Conservation (phyloP, 139 green algal genomes). For the Chlamydomonas sphaeroides region DNA sequence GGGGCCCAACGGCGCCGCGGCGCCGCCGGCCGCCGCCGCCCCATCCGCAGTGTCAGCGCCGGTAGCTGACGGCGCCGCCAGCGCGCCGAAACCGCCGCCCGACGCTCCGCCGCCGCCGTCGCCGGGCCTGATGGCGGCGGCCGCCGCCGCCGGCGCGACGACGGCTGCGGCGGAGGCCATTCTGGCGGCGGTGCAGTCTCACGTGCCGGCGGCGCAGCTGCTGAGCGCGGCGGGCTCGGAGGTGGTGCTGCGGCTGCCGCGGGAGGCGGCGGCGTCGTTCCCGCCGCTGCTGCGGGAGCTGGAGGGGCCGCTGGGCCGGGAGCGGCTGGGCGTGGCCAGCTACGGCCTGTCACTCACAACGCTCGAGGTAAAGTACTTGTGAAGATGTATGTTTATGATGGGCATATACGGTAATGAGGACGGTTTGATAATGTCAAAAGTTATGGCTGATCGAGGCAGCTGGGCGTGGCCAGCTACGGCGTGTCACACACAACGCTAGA, state of each 20-base stretch:
- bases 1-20: conserved; percentile 12
- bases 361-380: conserved; percentile 82
- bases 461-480: no score
- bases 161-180: background rate
- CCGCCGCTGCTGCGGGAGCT: conserved; percentile 50
- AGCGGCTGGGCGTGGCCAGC: conserved; percentile 49
- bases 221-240: conserved; percentile 46
- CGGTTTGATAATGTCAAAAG: no score
- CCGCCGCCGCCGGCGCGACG: background rate
- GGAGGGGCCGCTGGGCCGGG: conserved; percentile 26
- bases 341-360: conserved; percentile 82
- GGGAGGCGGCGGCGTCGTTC: conserved; percentile 51
- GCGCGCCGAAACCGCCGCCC: no score
- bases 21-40: background rate
- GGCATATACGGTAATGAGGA: no score
- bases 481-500: no score
- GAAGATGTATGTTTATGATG: no score
- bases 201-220: conserved; percentile 53
- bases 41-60: background rate
- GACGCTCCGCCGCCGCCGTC: background rate
- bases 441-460: no score
- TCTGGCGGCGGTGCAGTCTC: background rate
- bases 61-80: no score
- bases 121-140: background rate
- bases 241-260: conserved; percentile 62